Evolutionary conservation across 768 basidiomycete genomes (phyloP), one percentile per base, ranked within the genome.

Genomic region (Melanogaster broomeanus): DNA sequence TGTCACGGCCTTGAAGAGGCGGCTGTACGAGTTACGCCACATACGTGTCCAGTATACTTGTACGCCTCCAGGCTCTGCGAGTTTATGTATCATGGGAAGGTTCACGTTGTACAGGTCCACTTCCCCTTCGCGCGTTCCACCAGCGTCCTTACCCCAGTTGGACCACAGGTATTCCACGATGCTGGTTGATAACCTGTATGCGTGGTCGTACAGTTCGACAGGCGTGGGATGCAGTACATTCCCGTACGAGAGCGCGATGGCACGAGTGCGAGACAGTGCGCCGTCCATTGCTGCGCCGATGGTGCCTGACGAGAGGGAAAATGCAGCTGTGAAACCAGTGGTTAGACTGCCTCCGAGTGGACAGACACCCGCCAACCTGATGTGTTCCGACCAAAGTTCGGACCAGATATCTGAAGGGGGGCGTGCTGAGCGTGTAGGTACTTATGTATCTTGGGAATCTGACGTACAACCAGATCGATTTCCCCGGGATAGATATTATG

Each of bases 221-320:
- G 90, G 85, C 6, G 86, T 85, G 2, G 90, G 88, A 61, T 83
- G 78, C 40, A 78, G 65, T 45, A 95, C 82, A 15, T 79, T 89
- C 31, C 93, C 93, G 65, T 97, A 96, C 0, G 92, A 95, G 33
- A 98, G 63, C 1, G 95, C 94, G 51, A 97, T 88, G 37, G 91
- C 82, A 34, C 91, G 87, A 25, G 74, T 77, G 51, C 75, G 76
- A 22, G 87, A 85, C 39, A 93, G 76, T 21, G 82, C 82, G 19
- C 87, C 85, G 24, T 89, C 89, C 67, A 98, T 75, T 15, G 95
- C 89, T 3, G 93, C 94, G 34, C 95, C 95, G 55, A 98, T 77
- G 2, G 95, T 98, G 2, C 95, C 95, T 25, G 91, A 94, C 2
- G 93, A 93, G 38, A 98, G 77, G 3, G 88, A 79, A 66, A 94